Base-by-base conservation (phyloP, 108 stramenopile species). In the Discostella pseudostelligera region DNA sequence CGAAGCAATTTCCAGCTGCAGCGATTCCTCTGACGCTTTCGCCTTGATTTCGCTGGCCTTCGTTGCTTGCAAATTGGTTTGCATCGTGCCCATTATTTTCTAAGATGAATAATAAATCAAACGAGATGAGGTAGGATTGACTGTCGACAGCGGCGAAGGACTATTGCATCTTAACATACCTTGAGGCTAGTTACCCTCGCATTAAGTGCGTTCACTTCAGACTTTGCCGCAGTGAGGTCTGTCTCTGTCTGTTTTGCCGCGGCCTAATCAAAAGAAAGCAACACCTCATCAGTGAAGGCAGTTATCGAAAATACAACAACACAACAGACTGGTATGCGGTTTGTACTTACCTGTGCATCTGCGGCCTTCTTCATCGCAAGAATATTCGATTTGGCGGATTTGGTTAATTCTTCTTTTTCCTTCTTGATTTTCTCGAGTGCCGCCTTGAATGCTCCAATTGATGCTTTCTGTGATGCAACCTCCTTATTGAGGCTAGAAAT, bases 401-500 rank as follows among this genome's bases (percentile, higher is more conserved):
- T 70, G 4, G 62, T 4, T 28, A 70, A 39, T 44, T 78, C 63
- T 39, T 70, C 76, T 6, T 78, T 78, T 46, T 78, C 76, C 28
- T 60, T 65, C 63, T 85, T 74, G 0, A 77, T 59, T 54, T 86
- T 81, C 46, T 74, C 69, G 13, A 89, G 70, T 26, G 76, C 76
- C 17, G 59, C 48, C 69, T 83, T 82, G 54, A 80, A 65, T 5
- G 70, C 78, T 19, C 77, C 80, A 28, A 93, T 69, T 0, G 65
- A 60, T 22, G 77, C 37, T 20, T 78, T 78, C 24, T 65, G 78
- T 20, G 84, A 71, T 24, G 73, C 48, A 24, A 87, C 22, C 39
- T 94, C 81, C 39, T 87, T 83, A 59, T 88, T 91, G 13, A 86
- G 72, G 4, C 81, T 56, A 70, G 72, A n/a, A 12, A 70, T 84